phyloP scores from a whole-genome alignment of 1,284 basidiomycete species.

The Fomitopsis betulina region DNA sequence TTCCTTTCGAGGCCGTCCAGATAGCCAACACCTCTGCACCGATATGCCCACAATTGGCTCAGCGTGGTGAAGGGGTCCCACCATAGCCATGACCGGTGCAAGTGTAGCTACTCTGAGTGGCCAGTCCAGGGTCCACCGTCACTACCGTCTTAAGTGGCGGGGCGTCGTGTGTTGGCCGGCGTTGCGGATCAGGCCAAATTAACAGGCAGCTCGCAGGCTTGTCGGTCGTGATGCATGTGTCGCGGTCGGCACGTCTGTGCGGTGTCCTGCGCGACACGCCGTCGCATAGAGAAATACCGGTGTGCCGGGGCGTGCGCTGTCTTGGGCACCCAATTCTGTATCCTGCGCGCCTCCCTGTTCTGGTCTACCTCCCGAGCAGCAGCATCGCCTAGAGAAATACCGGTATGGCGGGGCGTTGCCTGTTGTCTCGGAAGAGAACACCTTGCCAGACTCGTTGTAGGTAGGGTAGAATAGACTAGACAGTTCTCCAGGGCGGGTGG shows the following conservation, averaged over 20 bases:
- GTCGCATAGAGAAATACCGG: neutral
- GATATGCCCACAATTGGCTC: neutral
- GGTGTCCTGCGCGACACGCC: no score
- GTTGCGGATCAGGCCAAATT: neutral
- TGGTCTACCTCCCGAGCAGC: neutral
- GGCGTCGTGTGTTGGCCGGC: no score
- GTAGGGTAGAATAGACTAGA: neutral
- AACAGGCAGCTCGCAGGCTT: neutral
- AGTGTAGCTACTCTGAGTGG: no score
- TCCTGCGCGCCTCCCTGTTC: neutral
- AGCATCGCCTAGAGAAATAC: neutral
- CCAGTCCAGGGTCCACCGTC: no score
- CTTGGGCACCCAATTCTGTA: neutral
- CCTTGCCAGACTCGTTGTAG: neutral
- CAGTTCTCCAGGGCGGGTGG: conserved; percentile 1
- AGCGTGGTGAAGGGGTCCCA: no score
- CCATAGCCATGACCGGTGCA: no score
- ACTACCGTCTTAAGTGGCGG: no score
- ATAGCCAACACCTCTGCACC: neutral
- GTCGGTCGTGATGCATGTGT: neutral
- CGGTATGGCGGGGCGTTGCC: neutral
- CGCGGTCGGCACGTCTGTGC: neutral
- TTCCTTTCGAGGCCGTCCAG: neutral
- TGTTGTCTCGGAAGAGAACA: neutral
- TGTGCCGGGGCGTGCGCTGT: neutral